A percentile compares a stretch with the other conserved stretches of the same genome.
Evolutionary conservation across 768 basidiomycete genomes (phyloP).

Genomic region (Leccinum ochraceum): DNA sequence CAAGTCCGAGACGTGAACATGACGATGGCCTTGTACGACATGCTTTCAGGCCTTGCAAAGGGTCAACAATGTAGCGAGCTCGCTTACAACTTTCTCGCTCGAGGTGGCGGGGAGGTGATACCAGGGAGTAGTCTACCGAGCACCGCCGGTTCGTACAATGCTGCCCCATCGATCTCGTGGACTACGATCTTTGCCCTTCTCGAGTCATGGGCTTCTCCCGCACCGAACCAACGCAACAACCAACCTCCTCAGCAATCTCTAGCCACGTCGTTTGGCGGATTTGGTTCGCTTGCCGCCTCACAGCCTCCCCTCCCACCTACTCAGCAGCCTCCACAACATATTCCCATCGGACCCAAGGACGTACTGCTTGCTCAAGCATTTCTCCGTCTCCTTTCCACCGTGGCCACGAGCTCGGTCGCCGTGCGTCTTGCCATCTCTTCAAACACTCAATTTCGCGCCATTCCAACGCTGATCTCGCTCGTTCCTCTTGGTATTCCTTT

Average conservation of each 20-base stretch:
- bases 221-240: slow-evolving; percentile 46
- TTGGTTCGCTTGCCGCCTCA: slow-evolving; percentile 30
- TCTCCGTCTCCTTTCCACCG: slow-evolving; percentile 74
- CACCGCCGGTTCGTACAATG: slow-evolving; percentile 37
- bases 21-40: slow-evolving; percentile 83
- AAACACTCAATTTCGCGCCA: slow-evolving; percentile 77
- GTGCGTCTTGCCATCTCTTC: slow-evolving; percentile 78
- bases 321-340: slow-evolving; percentile 42
- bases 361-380: slow-evolving; percentile 80
- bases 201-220: slow-evolving; percentile 69
- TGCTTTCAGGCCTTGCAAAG: slow-evolving; percentile 81
- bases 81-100: slow-evolving; percentile 85
- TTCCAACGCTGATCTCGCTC: slow-evolving; percentile 76
- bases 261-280: slow-evolving; percentile 30
- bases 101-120: slow-evolving; percentile 59
- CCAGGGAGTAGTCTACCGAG: slow-evolving; percentile 55
- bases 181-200: slow-evolving; percentile 69
- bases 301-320: slow-evolving; percentile 33
- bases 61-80: slow-evolving; percentile 85
- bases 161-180: slow-evolving; percentile 74
- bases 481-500: slow-evolving; percentile 81
- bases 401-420: slow-evolving; percentile 71
- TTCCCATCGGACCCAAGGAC: slow-evolving; percentile 64
- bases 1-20: slow-evolving; percentile 71
- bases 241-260: slow-evolving; percentile 46